Evolutionary conservation across 345 rosid genomes (phyloP).

Genomic region (Murraya paniculata): DNA sequence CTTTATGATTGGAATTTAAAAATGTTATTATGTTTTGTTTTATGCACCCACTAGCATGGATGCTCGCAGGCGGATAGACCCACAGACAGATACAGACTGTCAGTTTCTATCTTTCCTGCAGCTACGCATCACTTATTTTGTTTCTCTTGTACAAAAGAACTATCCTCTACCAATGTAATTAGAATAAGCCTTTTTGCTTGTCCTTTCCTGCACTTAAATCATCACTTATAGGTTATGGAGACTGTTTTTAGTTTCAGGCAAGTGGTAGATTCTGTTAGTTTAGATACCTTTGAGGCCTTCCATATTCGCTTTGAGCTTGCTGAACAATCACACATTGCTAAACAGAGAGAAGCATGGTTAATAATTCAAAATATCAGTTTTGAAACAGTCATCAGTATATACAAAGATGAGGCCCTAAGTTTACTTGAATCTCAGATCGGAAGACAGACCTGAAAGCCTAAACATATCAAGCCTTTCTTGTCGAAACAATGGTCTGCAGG

Average conservation of each 20-base stretch:
- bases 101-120: too few species aligned
- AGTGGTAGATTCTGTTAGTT: background rate
- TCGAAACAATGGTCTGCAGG: background rate
- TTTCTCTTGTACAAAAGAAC: background rate
- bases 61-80: background rate
- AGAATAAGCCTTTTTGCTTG: background rate
- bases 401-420: background rate
- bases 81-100: too few species aligned
- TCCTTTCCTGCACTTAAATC: background rate
- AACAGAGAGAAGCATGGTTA: background rate
- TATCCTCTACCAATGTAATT: background rate
- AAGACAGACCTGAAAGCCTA: background rate
- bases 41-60: background rate
- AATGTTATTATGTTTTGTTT: too few species aligned
- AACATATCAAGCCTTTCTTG: background rate
- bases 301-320: background rate
- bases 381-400: background rate
- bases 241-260: background rate
- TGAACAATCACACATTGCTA: background rate
- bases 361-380: too few species aligned
- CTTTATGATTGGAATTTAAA: too few species aligned
- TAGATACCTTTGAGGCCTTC: background rate
- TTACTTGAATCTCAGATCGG: background rate
- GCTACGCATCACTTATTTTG: too few species aligned
- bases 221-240: background rate